Evolutionary conservation across 805 yeast species (phyloP), one percentile per base, ranked within the genome.

Genomic region (Wickerhamiella cacticola): DNA sequence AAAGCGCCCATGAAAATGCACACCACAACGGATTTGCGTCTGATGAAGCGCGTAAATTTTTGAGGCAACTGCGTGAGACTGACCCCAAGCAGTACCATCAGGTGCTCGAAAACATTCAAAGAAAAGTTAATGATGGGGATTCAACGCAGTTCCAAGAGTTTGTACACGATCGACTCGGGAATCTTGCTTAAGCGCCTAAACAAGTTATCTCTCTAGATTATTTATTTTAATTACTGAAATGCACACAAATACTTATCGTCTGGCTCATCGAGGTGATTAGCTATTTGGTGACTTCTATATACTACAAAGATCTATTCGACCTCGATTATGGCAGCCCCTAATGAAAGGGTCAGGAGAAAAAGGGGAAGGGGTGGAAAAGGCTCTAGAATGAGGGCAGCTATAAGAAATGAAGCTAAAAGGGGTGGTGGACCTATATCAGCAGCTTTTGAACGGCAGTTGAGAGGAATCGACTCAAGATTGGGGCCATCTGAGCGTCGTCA

Each of bases 121-220:
- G 36, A 31, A 31, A 31, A 19, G 36, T 31, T 5, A 15, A n/a
- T 15, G 36, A 31, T 31, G 36, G 36, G 21, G 36, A 31, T 15
- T 31, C 36, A 9, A 31, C 36, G 5, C 36, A 31, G 19, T 31
- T 31, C 19, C 36, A 31, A 15, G 36, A 31, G 36, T 31, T 31
- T 15, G 36, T 31, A n/a, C 36, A 31, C 36, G 36, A 31, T 31
- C 18, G 36, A n/a, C 19, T 31, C 21, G 36, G 36, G n/a, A n/a
- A n/a, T 9, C 36, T 31, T 9, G 36, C 36, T 12, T 28, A 28
- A 28, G n/a, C n/a, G n/a, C n/a, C n/a, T n/a, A n/a, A n/a, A n/a
- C n/a, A n/a, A 25, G 28, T 25, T 25, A 10, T 25, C 9, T 25
- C 7, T 10, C 28, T 31, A 31, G 19, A n/a, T n/a, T 36, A 36